Base-by-base conservation (phyloP, 345 rosid genomes). In the Eucalyptus pauciflora region DNA sequence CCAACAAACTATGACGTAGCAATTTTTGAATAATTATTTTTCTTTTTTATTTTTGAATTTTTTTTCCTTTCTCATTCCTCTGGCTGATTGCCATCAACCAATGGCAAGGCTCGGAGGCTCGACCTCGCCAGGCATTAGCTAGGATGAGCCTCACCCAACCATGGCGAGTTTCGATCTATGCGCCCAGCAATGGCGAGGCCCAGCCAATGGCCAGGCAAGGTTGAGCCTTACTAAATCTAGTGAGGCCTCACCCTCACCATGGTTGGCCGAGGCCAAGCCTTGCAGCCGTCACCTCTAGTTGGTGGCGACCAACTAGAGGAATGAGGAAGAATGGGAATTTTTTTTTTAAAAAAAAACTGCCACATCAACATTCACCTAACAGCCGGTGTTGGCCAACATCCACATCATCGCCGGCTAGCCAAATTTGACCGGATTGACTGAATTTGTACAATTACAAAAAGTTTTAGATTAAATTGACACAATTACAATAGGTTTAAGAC, bases 381-480 rank as follows among this genome's bases (percentile, higher is more conserved):
- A 20, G 4, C 8, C 3, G 25, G 4, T 4, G 10, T 9, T 0
- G 0, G 25, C 2, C 2, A 4, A 0, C 58, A 3, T 52, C 2
- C 10, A 52, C 4, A 0, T 52, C 25, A 52, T 20, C 1, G 0
- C 4, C 1, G 2, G 5, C 10, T 0, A 52, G 0, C 5, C 58
- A 52, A 52, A 52, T 52, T 52, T 52, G 4, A 52, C 9, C 0
- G 0, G 8, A 52, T 52, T 0, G 1, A 52, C 7, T 52, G 5
- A 52, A 52, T 52, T 52, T 1, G 0, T 52, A 52, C 0, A 52
- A 0, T 52, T 52, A 52, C 2, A 1, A 18, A 52, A 20, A 0
- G 18, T 51, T 1, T 51, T 6, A 3, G 4, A 52, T 1, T 52
- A 1, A 52, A 52, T 20, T 52, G 8, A 52, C 25, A 20, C 5